phyloP scores from a whole-genome alignment of 495 filamentous ascomycete species.

The Filosporella fistucella region DNA sequence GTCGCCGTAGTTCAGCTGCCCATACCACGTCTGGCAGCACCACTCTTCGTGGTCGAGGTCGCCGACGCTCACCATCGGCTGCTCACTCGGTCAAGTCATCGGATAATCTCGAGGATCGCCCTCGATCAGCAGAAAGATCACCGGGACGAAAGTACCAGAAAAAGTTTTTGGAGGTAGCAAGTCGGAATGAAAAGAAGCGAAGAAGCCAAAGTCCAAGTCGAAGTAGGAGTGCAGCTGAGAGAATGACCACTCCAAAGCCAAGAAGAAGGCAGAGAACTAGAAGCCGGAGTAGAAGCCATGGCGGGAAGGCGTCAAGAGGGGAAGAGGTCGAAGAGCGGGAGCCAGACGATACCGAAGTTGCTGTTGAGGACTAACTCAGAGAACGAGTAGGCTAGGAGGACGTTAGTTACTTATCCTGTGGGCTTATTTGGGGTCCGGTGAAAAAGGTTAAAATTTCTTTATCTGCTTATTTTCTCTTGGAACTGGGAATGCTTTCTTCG shows the following conservation, averaged over 20 bases:
- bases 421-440: too few species aligned
- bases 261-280: conserved; percentile 16
- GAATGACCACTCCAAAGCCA: background rate
- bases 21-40: conserved; percentile 14
- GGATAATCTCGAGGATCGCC: background rate
- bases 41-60: conserved; percentile 18
- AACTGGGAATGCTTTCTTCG: too few species aligned
- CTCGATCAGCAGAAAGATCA: background rate
- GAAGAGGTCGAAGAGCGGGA: background rate
- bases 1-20: conserved; percentile 12
- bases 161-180: background rate
- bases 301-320: background rate
- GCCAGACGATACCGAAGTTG: background rate
- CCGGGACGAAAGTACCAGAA: background rate
- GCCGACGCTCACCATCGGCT: conserved; percentile 16
- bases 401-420: too few species aligned
- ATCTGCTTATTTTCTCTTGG: too few species aligned
- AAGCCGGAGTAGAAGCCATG: conserved; percentile 7
- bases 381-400: too few species aligned
- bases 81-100: background rate
- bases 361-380: conserved; percentile 3
- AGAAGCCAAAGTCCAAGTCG: conserved; percentile 10
- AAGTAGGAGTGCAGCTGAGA: background rate
- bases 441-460: too few species aligned
- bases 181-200: conserved; percentile 11